These are phyloP conservation scores for Suillus spraguei DNA, from an alignment of 768 basidiomycete species.

Conservation along the genomic window DNA sequence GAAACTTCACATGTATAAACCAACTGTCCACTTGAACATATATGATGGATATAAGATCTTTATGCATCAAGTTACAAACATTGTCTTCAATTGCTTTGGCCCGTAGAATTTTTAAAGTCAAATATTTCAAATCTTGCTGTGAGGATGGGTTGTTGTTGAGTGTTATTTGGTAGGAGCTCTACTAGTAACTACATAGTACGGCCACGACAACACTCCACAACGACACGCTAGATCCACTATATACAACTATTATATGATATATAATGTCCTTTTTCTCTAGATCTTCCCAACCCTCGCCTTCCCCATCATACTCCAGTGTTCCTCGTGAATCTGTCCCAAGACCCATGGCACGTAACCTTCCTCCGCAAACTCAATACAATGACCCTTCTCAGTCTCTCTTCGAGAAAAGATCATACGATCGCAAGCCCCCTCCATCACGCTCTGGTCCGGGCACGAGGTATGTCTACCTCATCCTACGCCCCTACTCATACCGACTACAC, in stretches of 20 bases:
- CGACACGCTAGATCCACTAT: neutral
- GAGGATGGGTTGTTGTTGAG: too few species aligned
- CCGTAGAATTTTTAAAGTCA: neutral
- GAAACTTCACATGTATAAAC: constrained; percentile 1
- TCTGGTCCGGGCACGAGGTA: constrained; percentile 28
- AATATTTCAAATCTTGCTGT: too few species aligned
- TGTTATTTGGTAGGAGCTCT: neutral
- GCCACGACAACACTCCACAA: neutral
- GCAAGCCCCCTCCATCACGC: constrained; percentile 41
- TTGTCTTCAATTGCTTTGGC: neutral
- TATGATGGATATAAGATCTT: neutral
- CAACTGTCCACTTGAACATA: neutral
- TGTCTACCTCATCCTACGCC: constrained; percentile 3
- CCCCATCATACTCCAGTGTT: constrained; percentile 45
- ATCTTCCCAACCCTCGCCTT: constrained; percentile 29
- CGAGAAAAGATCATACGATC: constrained; percentile 49
- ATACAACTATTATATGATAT: neutral
- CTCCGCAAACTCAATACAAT: constrained; percentile 53
- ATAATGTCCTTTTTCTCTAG: constrained; percentile 48
- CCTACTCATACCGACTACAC: neutral
- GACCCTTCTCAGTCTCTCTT: constrained; percentile 52
- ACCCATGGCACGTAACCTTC: constrained; percentile 36
- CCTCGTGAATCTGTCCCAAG: constrained; percentile 42
- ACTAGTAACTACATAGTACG: too few species aligned
- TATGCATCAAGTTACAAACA: neutral